These are phyloP conservation scores for Cladophialophora bantiana DNA, from an alignment of 2,329 filamentous ascomycete species.

Conservation along the genomic window DNA sequence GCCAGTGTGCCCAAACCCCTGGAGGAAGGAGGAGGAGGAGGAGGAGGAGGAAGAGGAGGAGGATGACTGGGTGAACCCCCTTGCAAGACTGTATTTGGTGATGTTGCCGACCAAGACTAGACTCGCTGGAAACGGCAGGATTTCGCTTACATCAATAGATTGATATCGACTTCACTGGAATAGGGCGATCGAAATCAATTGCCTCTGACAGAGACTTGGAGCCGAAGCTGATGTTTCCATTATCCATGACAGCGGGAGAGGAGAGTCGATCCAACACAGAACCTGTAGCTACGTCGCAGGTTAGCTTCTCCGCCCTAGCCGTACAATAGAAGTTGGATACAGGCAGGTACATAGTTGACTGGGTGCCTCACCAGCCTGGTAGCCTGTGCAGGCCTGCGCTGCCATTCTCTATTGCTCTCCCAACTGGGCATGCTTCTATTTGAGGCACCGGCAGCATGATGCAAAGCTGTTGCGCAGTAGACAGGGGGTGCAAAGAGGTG, in stretches of 20 bases:
- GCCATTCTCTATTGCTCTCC: neutral
- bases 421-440: slow-evolving; percentile 12
- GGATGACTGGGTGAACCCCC: neutral
- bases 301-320: neutral
- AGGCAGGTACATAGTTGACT: neutral
- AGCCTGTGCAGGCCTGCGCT: neutral
- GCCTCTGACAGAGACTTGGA: neutral
- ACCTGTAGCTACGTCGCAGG: slow-evolving; percentile 7
- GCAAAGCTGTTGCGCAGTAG: slow-evolving; percentile 27
- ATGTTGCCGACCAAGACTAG: slow-evolving; percentile 13
- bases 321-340: neutral
- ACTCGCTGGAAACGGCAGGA: slow-evolving; percentile 18
- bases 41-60: neutral
- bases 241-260: neutral
- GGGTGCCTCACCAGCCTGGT: neutral
- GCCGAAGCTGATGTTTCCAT: neutral
- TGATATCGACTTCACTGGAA: slow-evolving; percentile 22
- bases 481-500: slow-evolving; percentile 3
- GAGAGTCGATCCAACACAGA: neutral
- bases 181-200: slow-evolving; percentile 23
- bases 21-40: neutral
- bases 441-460: slow-evolving; percentile 17
- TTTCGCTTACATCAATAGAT: slow-evolving; percentile 25
- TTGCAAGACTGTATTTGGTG: slow-evolving; percentile 3
- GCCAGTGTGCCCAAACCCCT: neutral